These are phyloP conservation scores for Begonia peltatifolia DNA, from an alignment of 306 rosid species.

Conservation along the genomic window DNA sequence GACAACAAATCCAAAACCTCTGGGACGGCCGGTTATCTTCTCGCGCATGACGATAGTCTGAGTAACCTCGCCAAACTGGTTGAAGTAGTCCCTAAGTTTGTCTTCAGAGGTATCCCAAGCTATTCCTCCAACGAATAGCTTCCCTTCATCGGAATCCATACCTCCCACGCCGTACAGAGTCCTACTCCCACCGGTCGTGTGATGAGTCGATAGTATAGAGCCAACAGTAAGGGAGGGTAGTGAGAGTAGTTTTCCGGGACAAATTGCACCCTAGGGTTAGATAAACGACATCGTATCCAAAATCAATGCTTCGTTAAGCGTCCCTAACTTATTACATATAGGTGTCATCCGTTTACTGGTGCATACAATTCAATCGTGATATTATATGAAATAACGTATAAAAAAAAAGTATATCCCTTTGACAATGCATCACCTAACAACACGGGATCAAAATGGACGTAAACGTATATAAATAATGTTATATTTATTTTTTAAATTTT, in stretches of 20 bases:
- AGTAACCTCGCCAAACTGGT: constrained; percentile 36
- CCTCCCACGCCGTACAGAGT: not conserved
- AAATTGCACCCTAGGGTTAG: constrained; percentile 19
- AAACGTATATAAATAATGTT: too few species aligned
- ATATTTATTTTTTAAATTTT: too few species aligned
- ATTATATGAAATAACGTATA: too few species aligned
- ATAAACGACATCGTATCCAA: constrained; percentile 5
- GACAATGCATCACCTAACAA: too few species aligned
- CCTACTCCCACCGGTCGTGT: not conserved
- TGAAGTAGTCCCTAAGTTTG: constrained; percentile 33
- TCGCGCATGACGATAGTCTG: constrained; percentile 52
- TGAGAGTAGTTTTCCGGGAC: not conserved
- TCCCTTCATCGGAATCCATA: constrained; percentile 54
- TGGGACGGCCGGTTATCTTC: constrained; percentile 42
- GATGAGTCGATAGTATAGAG: not conserved
- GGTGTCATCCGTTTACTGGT: too few species aligned
- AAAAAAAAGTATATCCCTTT: too few species aligned
- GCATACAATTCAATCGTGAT: too few species aligned
- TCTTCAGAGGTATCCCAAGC: constrained; percentile 62
- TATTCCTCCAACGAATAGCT: constrained; percentile 48
- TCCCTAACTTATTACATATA: too few species aligned
- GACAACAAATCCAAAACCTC: constrained; percentile 52
- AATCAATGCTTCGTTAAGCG: too few species aligned
- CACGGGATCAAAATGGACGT: too few species aligned
- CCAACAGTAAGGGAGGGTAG: not conserved